Percentiles rank a stretch among this genome's conserved stretches.
Conservation (phyloP, 352 stramenopile species). For the Pythium volutum region DNA sequence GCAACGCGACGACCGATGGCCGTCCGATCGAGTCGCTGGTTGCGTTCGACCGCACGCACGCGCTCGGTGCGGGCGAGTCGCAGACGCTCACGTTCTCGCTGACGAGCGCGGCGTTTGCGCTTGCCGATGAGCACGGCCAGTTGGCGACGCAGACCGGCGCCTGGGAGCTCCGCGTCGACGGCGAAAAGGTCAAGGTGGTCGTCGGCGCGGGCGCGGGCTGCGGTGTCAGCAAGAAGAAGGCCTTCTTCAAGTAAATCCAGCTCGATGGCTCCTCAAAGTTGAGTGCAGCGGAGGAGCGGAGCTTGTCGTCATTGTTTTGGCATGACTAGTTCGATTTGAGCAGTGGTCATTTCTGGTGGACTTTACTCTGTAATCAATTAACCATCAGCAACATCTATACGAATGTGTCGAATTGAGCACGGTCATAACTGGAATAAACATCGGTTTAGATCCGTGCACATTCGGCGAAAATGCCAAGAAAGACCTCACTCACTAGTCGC, state of each 20-base stretch:
- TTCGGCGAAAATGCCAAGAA: too few species aligned
- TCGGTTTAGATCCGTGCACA: too few species aligned
- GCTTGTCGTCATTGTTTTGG: too few species aligned
- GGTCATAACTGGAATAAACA: too few species aligned
- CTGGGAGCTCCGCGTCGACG: constrained; percentile 31
- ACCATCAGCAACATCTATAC: too few species aligned
- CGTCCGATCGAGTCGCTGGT: constrained; percentile 48
- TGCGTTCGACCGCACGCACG: constrained; percentile 51
- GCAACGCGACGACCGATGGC: constrained; percentile 14
- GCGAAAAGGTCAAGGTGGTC: background rate
- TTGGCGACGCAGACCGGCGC: constrained; percentile 35
- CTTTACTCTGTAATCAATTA: too few species aligned
- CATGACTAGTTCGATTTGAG: too few species aligned
- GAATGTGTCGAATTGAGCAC: too few species aligned
- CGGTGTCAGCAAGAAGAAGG: background rate
- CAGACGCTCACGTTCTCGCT: constrained; percentile 30
- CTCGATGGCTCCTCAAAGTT: too few species aligned
- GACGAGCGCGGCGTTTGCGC: constrained; percentile 33
- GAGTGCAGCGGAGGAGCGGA: too few species aligned
- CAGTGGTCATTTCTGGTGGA: too few species aligned
- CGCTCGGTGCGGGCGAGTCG: constrained; percentile 27
- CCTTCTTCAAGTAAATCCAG: background rate
- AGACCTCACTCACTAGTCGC: background rate
- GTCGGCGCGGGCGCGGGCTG: constrained; percentile 1
- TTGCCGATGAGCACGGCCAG: constrained; percentile 36